These are phyloP conservation scores for Penstemon eatonii DNA, from an alignment of 257 asterid genomes.

Conservation along the genomic window DNA sequence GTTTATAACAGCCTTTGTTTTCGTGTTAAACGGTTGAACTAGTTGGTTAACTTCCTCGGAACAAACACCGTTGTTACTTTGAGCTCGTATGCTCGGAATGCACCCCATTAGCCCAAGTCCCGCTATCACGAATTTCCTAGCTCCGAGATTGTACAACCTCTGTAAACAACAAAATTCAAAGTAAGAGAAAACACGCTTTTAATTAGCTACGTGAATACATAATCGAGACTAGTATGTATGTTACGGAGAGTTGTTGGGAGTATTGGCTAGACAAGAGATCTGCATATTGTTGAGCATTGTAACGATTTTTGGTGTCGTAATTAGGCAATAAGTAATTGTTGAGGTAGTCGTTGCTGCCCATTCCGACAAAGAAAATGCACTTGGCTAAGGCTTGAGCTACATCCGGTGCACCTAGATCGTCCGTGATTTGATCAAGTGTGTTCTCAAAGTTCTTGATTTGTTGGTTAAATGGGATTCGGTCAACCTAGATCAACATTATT, in stretches of 20 bases:
- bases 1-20: conserved; percentile 66
- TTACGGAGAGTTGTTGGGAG: conserved; percentile 65
- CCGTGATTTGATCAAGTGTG: conserved; percentile 56
- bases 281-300: conserved; percentile 63
- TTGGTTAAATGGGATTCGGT: conserved; percentile 76
- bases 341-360: conserved; percentile 91
- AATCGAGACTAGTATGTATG: conserved; percentile 6
- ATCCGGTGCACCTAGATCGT: conserved; percentile 47
- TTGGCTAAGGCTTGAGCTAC: conserved; percentile 49
- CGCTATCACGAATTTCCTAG: conserved; percentile 70
- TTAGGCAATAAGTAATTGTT: conserved; percentile 84
- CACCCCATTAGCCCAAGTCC: conserved; percentile 95
- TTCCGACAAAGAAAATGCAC: conserved; percentile 71
- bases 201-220: not conserved
- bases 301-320: conserved; percentile 53
- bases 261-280: conserved; percentile 66
- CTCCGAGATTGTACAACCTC: conserved; percentile 88
- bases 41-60: conserved; percentile 67
- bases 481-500: conserved; percentile 44
- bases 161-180: conserved; percentile 20
- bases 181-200: not conserved
- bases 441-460: conserved; percentile 78
- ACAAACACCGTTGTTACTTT: conserved; percentile 49
- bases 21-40: conserved; percentile 55
- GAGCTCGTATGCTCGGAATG: conserved; percentile 79